A percentile compares a stretch with the other conserved stretches of the same genome.
Conservation (phyloP, 192 early-diverging fungal species). For the Paraglomus occultum region DNA sequence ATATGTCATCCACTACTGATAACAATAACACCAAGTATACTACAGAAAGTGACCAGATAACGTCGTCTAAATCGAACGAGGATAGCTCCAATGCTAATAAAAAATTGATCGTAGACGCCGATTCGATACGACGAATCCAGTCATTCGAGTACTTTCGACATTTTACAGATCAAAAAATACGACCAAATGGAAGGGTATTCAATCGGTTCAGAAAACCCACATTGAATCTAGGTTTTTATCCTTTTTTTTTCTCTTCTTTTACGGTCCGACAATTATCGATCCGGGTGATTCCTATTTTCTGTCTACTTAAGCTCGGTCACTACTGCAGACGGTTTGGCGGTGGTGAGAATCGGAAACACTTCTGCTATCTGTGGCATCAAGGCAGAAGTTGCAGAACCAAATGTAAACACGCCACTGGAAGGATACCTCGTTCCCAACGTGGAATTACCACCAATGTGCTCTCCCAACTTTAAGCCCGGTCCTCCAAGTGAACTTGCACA, state of each 20-base stretch:
- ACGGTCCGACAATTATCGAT: neutral
- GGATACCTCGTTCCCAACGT: slow-evolving; percentile 93
- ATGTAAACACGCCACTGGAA: slow-evolving; percentile 57
- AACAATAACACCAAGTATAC: too few relatives aligned
- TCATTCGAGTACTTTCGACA: slow-evolving; percentile 83
- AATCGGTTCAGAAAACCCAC: slow-evolving; percentile 63
- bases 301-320: slow-evolving; percentile 57
- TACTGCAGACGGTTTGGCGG: slow-evolving; percentile 83
- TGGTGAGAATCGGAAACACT: slow-evolving; percentile 85
- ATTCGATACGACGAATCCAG: slow-evolving; percentile 86
- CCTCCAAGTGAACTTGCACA: slow-evolving; percentile 84
- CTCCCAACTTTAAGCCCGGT: slow-evolving; percentile 78
- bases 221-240: slow-evolving; percentile 55
- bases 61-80: too few relatives aligned
- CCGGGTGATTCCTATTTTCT: neutral
- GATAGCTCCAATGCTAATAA: too few relatives aligned
- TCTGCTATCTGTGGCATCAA: slow-evolving; percentile 94
- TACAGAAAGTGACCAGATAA: too few relatives aligned
- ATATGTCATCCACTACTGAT: too few relatives aligned
- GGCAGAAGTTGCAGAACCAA: slow-evolving; percentile 86
- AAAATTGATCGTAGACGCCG: slow-evolving; percentile 40
- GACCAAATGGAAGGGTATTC: slow-evolving; percentile 82
- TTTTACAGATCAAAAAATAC: slow-evolving; percentile 73
- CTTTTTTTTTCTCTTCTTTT: too few relatives aligned
- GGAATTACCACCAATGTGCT: slow-evolving; percentile 89